These are phyloP conservation scores for Chrysosporium keratinophilum DNA, from an alignment of 2,329 filamentous ascomycete genomes.

Conservation along the genomic window DNA sequence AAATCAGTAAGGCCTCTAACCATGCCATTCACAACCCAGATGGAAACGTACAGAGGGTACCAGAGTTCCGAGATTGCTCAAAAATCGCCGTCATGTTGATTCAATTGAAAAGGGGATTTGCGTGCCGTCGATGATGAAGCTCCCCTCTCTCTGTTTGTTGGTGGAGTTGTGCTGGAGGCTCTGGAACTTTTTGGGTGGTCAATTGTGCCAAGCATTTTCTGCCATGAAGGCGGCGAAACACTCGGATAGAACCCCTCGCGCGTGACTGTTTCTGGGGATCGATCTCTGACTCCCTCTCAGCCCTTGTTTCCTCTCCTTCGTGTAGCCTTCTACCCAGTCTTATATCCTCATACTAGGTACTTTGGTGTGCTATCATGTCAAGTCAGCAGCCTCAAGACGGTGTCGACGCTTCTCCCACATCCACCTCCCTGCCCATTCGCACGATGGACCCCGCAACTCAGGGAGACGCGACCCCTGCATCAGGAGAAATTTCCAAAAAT, in stretches of 20 bases:
- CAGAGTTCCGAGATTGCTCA: conserved; percentile 81
- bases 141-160: conserved; percentile 16
- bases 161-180: conserved; percentile 1
- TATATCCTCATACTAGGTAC: neutral
- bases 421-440: conserved; percentile 29
- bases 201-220: conserved; percentile 29
- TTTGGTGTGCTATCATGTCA: neutral
- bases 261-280: conserved; percentile 6
- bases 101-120: conserved; percentile 6
- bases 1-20: conserved; percentile 24
- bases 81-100: conserved; percentile 82
- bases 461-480: conserved; percentile 19
- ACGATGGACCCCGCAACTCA: conserved; percentile 32
- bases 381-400: conserved; percentile 9
- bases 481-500: conserved; percentile 32
- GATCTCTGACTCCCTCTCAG: conserved; percentile 10
- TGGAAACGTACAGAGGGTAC: conserved; percentile 63
- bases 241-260: conserved; percentile 5
- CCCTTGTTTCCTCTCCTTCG: conserved; percentile 3
- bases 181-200: conserved; percentile 9
- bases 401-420: conserved; percentile 19
- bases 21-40: conserved; percentile 10
- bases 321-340: neutral
- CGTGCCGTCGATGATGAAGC: conserved; percentile 20
- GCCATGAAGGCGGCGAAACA: conserved; percentile 28